These are phyloP conservation scores for Neofusicoccum parvum DNA, from an alignment of 2,329 filamentous ascomycete genomes.

Conservation along the genomic window DNA sequence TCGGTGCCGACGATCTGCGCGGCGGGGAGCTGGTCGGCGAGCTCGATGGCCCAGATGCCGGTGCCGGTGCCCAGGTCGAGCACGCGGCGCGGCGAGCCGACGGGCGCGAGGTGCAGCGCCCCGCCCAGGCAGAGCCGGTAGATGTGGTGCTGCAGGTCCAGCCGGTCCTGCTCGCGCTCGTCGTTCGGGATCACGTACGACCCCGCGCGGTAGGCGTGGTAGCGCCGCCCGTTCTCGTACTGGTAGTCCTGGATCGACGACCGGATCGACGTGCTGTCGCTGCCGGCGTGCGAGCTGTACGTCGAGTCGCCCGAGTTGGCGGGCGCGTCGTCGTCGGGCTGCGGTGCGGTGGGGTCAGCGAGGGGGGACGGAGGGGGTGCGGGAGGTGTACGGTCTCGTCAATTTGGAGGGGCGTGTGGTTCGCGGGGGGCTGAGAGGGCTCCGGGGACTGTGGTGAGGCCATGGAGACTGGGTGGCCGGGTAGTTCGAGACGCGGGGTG, in stretches of 20 bases:
- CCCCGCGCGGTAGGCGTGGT: background rate
- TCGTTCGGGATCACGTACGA: conserved; percentile 28
- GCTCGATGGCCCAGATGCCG: conserved; percentile 39
- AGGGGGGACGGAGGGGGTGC: no score
- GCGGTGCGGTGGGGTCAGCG: no score
- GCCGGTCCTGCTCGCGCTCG: conserved; percentile 17
- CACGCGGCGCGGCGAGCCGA: conserved; percentile 20
- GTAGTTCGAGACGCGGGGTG: no score
- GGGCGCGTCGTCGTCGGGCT: no score
- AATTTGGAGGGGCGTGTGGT: no score
- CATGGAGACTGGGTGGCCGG: no score
- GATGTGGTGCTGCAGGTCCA: conserved; percentile 15
- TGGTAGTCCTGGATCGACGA: conserved; percentile 33
- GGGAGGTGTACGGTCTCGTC: no score
- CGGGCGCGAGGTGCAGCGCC: conserved; percentile 27
- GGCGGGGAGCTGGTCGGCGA: conserved; percentile 36
- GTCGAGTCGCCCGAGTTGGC: no score
- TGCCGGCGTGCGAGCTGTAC: background rate
- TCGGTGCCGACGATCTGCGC: conserved; percentile 36
- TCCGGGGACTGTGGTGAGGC: no score
- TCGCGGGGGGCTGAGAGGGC: no score
- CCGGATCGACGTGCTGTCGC: background rate
- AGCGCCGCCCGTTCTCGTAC: conserved; percentile 25
- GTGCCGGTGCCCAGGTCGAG: conserved; percentile 38
- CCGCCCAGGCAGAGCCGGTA: background rate